Percentiles rank a stretch among this genome's conserved stretches.
Conservation (phyloP, 2,329 filamentous ascomycete genomes). For the Keithomyces neogunnii region DNA sequence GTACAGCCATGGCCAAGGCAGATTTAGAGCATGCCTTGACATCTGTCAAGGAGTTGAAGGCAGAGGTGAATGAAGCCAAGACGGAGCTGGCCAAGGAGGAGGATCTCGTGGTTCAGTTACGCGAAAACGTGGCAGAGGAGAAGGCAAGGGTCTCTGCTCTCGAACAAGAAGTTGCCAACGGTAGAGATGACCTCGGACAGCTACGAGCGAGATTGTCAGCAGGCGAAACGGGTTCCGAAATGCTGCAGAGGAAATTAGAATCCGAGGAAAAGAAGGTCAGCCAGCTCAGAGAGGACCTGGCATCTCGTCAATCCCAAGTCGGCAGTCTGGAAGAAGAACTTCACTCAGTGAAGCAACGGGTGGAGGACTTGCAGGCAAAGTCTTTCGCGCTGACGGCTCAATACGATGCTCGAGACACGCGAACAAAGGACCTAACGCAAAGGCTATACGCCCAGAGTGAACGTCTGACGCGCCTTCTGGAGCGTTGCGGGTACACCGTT, state of each 20-base stretch:
- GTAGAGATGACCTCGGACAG: conserved; percentile 59
- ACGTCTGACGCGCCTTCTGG: conserved; percentile 71
- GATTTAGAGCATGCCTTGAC: conserved; percentile 54
- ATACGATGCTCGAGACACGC: conserved; percentile 61
- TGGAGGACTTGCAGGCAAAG: conserved; percentile 44
- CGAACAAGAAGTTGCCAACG: conserved; percentile 51
- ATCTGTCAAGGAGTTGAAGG: conserved; percentile 45
- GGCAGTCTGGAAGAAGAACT: conserved; percentile 71
- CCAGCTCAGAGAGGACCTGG: conserved; percentile 60
- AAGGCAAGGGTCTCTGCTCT: conserved; percentile 45
- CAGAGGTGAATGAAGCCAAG: conserved; percentile 46
- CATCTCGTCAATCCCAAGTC: conserved; percentile 66
- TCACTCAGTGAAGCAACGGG: conserved; percentile 56
- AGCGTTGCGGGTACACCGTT: conserved; percentile 78
- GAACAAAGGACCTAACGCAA: conserved; percentile 76
- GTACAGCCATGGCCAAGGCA: conserved; percentile 49
- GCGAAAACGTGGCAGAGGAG: conserved; percentile 44
- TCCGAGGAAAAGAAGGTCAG: conserved; percentile 67
- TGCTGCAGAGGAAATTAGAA: conserved; percentile 63
- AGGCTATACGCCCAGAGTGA: conserved; percentile 78
- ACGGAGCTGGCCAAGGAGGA: conserved; percentile 46
- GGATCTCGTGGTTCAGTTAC: conserved; percentile 39
- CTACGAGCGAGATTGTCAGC: conserved; percentile 67
- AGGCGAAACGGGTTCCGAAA: conserved; percentile 76
- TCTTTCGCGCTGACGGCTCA: conserved; percentile 44